phyloP scores from a whole-genome alignment of 345 rosid genomes.

The Streptanthus diversifolius region DNA sequence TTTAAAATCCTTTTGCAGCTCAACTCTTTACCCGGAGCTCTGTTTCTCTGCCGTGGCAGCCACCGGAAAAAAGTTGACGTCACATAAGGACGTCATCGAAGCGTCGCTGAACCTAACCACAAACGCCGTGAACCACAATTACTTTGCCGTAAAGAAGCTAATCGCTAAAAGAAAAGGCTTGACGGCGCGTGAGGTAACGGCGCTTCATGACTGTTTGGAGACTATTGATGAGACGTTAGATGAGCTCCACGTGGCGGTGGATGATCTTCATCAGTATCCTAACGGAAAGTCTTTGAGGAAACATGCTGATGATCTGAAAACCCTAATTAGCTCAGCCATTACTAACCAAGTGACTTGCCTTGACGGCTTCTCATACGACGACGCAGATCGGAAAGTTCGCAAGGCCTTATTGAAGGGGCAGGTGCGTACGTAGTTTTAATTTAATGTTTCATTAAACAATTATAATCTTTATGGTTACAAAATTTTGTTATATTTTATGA shows the following conservation, averaged over 20 bases:
- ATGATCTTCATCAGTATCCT: slow-evolving; percentile 59
- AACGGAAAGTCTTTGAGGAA: slow-evolving; percentile 44
- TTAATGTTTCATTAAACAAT: not conserved
- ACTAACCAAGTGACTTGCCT: slow-evolving; percentile 76
- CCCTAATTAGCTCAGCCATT: slow-evolving; percentile 78
- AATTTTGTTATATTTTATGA: not conserved
- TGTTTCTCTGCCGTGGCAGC: slow-evolving; percentile 53
- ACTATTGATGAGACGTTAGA: slow-evolving; percentile 73
- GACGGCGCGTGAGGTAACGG: slow-evolving; percentile 54
- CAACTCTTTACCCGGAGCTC: slow-evolving; percentile 50
- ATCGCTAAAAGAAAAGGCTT: slow-evolving; percentile 24
- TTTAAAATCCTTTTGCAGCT: slow-evolving; percentile 48
- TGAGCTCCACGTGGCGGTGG: slow-evolving; percentile 51
- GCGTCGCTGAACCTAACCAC: slow-evolving; percentile 40
- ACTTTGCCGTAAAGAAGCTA: slow-evolving; percentile 34
- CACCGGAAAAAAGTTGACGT: slow-evolving; percentile 11
- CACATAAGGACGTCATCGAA: slow-evolving; percentile 44
- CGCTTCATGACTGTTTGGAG: slow-evolving; percentile 81
- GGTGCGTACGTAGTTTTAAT: slow-evolving; percentile 5
- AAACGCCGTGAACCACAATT: slow-evolving; percentile 35
- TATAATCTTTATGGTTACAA: not conserved
- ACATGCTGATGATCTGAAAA: slow-evolving; percentile 76
- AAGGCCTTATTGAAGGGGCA: slow-evolving; percentile 40
- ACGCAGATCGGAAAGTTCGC: slow-evolving; percentile 50
- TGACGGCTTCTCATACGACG: slow-evolving; percentile 74